Percentiles rank a stretch among this genome's conserved stretches.
Conservation (phyloP, 2,329 filamentous ascomycete genomes). For the Stagonosporopsis rhizophila region DNA sequence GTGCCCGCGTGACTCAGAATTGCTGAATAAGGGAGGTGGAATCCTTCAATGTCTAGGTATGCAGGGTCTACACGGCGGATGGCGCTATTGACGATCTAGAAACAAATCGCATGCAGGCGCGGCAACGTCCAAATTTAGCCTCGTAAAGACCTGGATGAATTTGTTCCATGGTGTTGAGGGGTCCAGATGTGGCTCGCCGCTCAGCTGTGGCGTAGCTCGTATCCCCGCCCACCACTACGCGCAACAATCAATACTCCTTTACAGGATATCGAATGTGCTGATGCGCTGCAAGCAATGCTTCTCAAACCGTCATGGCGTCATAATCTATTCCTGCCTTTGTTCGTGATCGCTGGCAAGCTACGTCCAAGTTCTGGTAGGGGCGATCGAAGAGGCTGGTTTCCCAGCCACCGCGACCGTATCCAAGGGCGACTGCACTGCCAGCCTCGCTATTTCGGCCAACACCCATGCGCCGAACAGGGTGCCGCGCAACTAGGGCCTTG, state of each 20-base stretch:
- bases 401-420: slow-evolving; percentile 33
- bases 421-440: slow-evolving; percentile 23
- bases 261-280: neutral
- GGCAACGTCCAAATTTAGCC: slow-evolving; percentile 34
- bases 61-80: slow-evolving; percentile 30
- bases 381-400: slow-evolving; percentile 35
- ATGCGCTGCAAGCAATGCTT: neutral
- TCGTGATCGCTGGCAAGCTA: slow-evolving; percentile 19
- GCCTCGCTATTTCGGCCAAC: slow-evolving; percentile 39
- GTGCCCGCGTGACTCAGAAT: slow-evolving; percentile 37
- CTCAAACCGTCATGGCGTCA: slow-evolving; percentile 11
- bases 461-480: slow-evolving; percentile 39
- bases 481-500: slow-evolving; percentile 30
- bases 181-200: slow-evolving; percentile 15
- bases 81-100: slow-evolving; percentile 22
- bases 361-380: slow-evolving; percentile 14
- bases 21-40: slow-evolving; percentile 23
- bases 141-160: slow-evolving; percentile 19
- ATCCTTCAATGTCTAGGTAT: slow-evolving; percentile 19
- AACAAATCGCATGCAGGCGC: slow-evolving; percentile 16
- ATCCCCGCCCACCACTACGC: neutral
- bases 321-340: slow-evolving; percentile 1
- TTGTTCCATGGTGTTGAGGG: slow-evolving; percentile 32
- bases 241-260: neutral
- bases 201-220: slow-evolving; percentile 1